Evolutionary conservation across 139 green algal species (phyloP), one percentile per base, ranked within the genome.

Genomic region (Chlamydomonas incerta): DNA sequence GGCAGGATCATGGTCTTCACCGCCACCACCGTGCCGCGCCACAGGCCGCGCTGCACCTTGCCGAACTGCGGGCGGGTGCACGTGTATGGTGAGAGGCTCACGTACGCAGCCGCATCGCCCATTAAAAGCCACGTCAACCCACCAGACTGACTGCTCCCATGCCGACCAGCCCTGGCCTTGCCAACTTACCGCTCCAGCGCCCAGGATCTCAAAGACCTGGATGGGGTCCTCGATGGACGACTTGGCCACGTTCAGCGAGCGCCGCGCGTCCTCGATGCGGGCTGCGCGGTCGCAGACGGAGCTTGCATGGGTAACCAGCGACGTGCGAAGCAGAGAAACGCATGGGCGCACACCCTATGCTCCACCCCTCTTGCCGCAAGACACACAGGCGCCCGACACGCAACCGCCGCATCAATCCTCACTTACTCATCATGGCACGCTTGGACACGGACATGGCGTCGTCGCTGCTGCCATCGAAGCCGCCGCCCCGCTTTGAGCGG

Each of bases 221-320:
- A 91, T 89, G 47, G 58, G 83, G 52, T 91, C 88, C 41, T 91
- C 83, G 34, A 58, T 28, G 14, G 46, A 79, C 5, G 84, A 67
- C 58, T 88, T 89, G 58, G 41, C 88, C 68, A 88, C 84, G n/a
- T 87, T 84, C 10, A 91, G 80, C 62, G 86, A 84, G 18, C 88
- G 83, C 17, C 88, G 88, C 73, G 88, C 87, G 71, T 37, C 63
- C 73, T 89, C 88, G 33, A 91, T 89, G 33, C 88, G 88, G 13
- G 88, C 88, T 91, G 82, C 33, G 37, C 37, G 50, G 10, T 10
- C 11, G 50, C 50, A 57, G 50, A 14, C 11, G 14, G 50, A 14
- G 50, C 50, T 20, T 14, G 50, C 50, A 57, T 10, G 11, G 11
- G 50, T 10, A 10, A 57, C 11, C 50, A 57, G 50, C n/a, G n/a